Evolutionary conservation across 306 rosid species (phyloP).

Genomic region (Pyrus bretschneideri): DNA sequence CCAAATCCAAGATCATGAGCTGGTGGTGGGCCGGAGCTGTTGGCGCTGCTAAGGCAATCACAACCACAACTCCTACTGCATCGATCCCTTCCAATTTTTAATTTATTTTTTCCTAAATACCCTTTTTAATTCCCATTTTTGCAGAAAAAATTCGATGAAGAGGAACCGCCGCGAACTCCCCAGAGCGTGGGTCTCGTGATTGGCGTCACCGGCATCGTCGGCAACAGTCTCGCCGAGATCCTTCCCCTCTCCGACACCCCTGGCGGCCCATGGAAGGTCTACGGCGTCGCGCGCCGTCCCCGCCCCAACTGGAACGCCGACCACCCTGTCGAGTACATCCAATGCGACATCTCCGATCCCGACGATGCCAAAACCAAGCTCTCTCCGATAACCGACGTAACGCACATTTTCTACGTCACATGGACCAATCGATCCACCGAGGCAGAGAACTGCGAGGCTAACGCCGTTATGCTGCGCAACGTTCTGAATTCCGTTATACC

Average conservation of each 20-base stretch:
- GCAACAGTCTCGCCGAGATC: constrained; percentile 78
- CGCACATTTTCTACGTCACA: constrained; percentile 60
- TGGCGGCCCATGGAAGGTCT: constrained; percentile 79
- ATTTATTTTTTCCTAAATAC: neutral
- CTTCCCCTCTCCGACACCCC: constrained; percentile 70
- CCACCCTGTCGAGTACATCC: constrained; percentile 56
- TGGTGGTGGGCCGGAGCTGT: constrained; percentile 69
- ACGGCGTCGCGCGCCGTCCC: constrained; percentile 71
- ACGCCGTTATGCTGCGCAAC: constrained; percentile 52
- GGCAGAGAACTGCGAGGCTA: constrained; percentile 44
- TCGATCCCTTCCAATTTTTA: neutral
- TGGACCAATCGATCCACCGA: constrained; percentile 50
- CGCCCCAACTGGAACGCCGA: constrained; percentile 66
- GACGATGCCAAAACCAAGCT: constrained; percentile 47
- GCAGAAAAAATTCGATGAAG: constrained; percentile 56
- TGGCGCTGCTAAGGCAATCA: constrained; percentile 40
- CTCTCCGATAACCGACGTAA: constrained; percentile 49
- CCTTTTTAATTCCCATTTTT: neutral
- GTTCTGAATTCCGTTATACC: constrained; percentile 51
- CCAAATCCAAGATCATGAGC: constrained; percentile 24
- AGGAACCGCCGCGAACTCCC: constrained; percentile 34
- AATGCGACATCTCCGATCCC: constrained; percentile 59
- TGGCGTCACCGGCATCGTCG: constrained; percentile 72
- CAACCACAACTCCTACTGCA: neutral
- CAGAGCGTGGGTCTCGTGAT: constrained; percentile 47